These are phyloP conservation scores for Tricholomella constricta DNA, from an alignment of 768 basidiomycete species.

Conservation along the genomic window DNA sequence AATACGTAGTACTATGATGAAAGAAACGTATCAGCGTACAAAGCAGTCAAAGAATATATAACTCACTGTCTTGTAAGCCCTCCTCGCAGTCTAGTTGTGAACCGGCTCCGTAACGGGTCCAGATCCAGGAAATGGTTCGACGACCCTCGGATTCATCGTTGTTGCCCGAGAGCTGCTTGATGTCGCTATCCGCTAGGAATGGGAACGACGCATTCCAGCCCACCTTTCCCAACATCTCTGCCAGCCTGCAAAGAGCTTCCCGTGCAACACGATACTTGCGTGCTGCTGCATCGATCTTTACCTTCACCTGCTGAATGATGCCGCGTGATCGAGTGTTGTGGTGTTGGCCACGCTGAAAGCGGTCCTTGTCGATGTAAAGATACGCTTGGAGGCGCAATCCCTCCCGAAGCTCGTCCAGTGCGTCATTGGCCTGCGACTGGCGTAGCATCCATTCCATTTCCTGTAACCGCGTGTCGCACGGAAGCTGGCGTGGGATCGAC, in stretches of 20 bases:
- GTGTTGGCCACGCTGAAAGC: constrained; percentile 13
- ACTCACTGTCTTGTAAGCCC: constrained; percentile 16
- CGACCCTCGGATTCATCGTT: constrained; percentile 5
- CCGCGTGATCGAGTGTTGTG: constrained; percentile 11
- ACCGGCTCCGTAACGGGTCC: constrained; percentile 12
- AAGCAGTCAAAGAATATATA: background rate
- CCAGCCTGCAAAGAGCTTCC: constrained; percentile 2
- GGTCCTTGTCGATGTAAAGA: constrained; percentile 14
- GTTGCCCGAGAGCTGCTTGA: constrained; percentile 3
- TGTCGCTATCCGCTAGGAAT: constrained; percentile 7
- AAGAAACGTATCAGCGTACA: background rate
- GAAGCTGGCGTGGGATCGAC: background rate
- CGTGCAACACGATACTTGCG: constrained; percentile 12
- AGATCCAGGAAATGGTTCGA: constrained; percentile 19
- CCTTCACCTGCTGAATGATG: constrained; percentile 6
- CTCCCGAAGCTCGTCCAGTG: constrained; percentile 12
- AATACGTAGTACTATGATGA: constrained; percentile 10
- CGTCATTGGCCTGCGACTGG: constrained; percentile 15
- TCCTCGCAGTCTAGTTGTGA: background rate
- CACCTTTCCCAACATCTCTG: background rate
- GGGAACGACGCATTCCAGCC: constrained; percentile 10
- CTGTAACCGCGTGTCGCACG: background rate
- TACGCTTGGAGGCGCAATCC: constrained; percentile 9
- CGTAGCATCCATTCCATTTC: constrained; percentile 11
- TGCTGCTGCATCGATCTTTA: constrained; percentile 4